Percentiles rank a stretch among this genome's conserved stretches.
phyloP scores from a whole-genome alignment of 2,329 filamentous ascomycete species.

The Aspergillus awamori region DNA sequence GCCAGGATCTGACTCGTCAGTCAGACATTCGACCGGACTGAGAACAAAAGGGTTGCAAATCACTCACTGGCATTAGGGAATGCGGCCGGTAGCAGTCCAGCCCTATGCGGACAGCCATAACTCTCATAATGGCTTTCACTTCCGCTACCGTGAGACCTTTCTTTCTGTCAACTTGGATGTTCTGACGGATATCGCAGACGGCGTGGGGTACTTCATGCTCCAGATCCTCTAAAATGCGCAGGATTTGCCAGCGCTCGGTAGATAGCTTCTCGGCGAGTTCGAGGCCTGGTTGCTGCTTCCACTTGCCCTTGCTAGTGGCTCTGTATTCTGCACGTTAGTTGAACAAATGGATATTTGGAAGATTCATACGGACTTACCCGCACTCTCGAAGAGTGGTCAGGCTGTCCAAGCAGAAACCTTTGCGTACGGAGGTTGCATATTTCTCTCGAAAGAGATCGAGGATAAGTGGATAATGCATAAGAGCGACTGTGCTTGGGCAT shows the following conservation, averaged over 20 bases:
- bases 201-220: neutral
- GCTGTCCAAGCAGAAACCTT: neutral
- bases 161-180: neutral
- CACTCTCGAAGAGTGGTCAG: neutral
- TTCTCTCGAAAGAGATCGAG: neutral
- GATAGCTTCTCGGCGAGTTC: neutral
- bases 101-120: slow-evolving; percentile 10
- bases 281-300: neutral
- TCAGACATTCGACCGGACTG: neutral
- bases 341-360: neutral
- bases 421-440: neutral
- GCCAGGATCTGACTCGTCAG: slow-evolving; percentile 4
- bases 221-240: slow-evolving; percentile 11
- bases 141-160: neutral
- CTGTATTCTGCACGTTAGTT: neutral
- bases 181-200: slow-evolving; percentile 9
- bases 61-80: slow-evolving; percentile 10
- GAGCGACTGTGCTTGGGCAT: too few relatives aligned
- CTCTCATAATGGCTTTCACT: slow-evolving; percentile 12
- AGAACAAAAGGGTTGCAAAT: neutral
- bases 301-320: neutral
- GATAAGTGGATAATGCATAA: neutral
- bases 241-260: slow-evolving; percentile 4
- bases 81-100: slow-evolving; percentile 3
- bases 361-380: neutral